These are phyloP conservation scores for Haplosporangium gracile DNA, from an alignment of 192 early-diverging fungal species.

Conservation along the genomic window DNA sequence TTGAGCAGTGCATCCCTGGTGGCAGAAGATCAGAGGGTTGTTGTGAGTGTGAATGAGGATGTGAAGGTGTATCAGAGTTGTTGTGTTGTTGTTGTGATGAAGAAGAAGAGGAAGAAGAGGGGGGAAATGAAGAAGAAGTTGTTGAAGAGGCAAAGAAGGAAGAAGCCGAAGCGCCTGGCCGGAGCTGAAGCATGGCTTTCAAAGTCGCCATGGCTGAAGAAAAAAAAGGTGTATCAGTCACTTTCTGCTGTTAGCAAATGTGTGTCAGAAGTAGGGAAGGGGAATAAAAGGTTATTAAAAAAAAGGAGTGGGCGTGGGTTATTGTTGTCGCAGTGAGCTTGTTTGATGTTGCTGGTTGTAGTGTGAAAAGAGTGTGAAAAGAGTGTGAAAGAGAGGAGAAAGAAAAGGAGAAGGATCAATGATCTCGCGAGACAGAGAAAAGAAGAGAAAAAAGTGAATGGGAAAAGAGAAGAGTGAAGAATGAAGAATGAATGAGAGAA, in stretches of 20 bases:
- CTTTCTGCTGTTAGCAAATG: neutral
- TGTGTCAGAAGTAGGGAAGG: neutral
- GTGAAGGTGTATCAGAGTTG: conserved; percentile 7
- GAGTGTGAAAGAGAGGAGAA: neutral
- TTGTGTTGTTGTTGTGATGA: neutral
- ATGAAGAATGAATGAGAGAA: neutral
- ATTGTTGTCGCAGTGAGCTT: neutral
- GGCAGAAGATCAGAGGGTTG: neutral
- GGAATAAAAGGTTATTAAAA: too few relatives aligned
- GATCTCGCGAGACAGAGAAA: neutral
- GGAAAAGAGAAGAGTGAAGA: neutral
- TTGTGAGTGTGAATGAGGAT: neutral
- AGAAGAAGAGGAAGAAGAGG: neutral
- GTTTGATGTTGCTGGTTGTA: too few relatives aligned
- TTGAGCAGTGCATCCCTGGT: neutral
- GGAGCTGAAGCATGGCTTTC: conserved; percentile 53
- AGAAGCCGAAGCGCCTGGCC: conserved; percentile 20
- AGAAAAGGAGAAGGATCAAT: neutral
- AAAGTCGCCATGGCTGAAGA: conserved; percentile 26
- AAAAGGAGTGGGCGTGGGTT: neutral
- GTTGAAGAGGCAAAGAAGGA: neutral
- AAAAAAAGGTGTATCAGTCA: neutral
- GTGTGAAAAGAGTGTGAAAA: neutral
- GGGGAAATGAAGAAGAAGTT: neutral
- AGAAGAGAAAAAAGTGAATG: neutral